Percentiles rank a stretch among this genome's conserved stretches.
phyloP scores from a whole-genome alignment of 306 rosid genomes.

The Cicer cuneatum region DNA sequence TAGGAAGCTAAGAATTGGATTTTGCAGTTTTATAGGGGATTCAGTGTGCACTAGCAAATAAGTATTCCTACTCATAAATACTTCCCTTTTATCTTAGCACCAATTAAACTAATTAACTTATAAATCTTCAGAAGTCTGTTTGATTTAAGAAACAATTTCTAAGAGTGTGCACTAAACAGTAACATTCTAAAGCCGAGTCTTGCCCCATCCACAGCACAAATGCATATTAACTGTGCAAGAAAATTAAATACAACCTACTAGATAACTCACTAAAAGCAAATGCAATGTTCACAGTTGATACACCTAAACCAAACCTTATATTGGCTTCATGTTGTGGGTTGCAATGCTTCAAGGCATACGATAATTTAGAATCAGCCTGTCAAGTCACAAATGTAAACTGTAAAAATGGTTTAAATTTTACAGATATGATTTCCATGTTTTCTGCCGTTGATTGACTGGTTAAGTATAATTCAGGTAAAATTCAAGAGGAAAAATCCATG shows the following conservation, averaged over 20 bases:
- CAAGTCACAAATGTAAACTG: conserved; percentile 43
- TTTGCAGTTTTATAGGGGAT: not conserved
- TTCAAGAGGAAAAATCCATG: not conserved
- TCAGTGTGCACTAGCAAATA: conserved; percentile 7
- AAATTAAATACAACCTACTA: conserved; percentile 21
- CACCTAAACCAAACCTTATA: conserved; percentile 85
- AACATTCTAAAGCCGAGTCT: conserved; percentile 20
- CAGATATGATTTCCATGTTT: conserved; percentile 21
- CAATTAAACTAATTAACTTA: conserved; percentile 15
- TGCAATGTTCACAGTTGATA: conserved; percentile 53
- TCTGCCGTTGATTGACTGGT: not conserved
- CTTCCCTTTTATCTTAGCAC: conserved; percentile 3
- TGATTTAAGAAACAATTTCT: conserved; percentile 11
- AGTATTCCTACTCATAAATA: conserved; percentile 5
- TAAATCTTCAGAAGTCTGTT: conserved; percentile 3
- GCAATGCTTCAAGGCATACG: conserved; percentile 91
- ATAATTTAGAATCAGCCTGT: conserved; percentile 94
- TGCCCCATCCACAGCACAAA: conserved; percentile 37
- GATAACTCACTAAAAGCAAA: conserved; percentile 40
- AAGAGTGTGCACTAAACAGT: conserved; percentile 13
- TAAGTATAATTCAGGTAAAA: conserved; percentile 29
- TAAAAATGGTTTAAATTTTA: conserved; percentile 24
- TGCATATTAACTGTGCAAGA: conserved; percentile 21
- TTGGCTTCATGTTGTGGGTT: conserved; percentile 79
- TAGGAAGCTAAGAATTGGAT: conserved; percentile 21